phyloP scores from a whole-genome alignment of 805 yeast genomes.

The Torulaspora maleeae region DNA sequence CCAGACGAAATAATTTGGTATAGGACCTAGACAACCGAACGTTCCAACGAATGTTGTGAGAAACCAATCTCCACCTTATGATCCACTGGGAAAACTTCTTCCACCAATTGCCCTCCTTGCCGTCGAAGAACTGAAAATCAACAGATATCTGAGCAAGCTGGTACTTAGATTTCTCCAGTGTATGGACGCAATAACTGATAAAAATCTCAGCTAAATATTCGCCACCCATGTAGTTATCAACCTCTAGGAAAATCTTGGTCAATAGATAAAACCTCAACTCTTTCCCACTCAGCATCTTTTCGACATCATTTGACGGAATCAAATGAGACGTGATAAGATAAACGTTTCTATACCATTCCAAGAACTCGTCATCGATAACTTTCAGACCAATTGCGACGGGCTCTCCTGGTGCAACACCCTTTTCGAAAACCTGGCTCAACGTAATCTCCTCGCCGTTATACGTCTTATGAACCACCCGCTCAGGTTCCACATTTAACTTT shows the following conservation, averaged over 20 bases:
- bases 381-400: slow-evolving; percentile 28
- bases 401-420: slow-evolving; percentile 15
- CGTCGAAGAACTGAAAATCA: slow-evolving; percentile 27
- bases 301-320: slow-evolving; percentile 15
- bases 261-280: slow-evolving; percentile 30
- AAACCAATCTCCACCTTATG: slow-evolving; percentile 36
- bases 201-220: slow-evolving; percentile 38
- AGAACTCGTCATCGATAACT: slow-evolving; percentile 31
- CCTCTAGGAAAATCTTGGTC: slow-evolving; percentile 36
- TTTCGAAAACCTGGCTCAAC: slow-evolving; percentile 24
- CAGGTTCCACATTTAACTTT: slow-evolving; percentile 36
- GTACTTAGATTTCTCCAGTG: slow-evolving; percentile 39
- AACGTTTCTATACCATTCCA: slow-evolving; percentile 24
- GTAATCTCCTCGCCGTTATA: slow-evolving; percentile 22
- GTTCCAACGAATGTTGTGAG: slow-evolving; percentile 40
- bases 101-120: slow-evolving; percentile 32
- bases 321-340: slow-evolving; percentile 28
- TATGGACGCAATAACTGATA: slow-evolving; percentile 31
- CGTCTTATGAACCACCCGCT: slow-evolving; percentile 33
- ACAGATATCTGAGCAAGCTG: slow-evolving; percentile 39
- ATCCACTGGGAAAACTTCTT: slow-evolving; percentile 36
- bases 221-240: slow-evolving; percentile 38
- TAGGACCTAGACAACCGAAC: slow-evolving; percentile 36
- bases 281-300: slow-evolving; percentile 18
- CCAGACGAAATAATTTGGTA: slow-evolving; percentile 20